Evolutionary conservation across 768 basidiomycete genomes (phyloP), one percentile per base, ranked within the genome.

Genomic region (Phaffia tasmanica): DNA sequence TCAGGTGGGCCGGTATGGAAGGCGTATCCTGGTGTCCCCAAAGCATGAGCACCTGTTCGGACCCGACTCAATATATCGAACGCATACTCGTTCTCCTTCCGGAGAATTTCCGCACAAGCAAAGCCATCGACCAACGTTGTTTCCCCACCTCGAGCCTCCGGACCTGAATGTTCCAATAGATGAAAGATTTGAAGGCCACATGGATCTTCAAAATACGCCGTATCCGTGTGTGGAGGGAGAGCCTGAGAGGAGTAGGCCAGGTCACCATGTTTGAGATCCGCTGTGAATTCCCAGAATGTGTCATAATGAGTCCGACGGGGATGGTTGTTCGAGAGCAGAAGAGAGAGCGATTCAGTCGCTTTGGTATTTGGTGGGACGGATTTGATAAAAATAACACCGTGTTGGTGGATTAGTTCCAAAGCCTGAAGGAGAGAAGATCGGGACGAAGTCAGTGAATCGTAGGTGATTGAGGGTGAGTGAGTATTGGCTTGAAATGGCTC

Each of bases 111-210:
- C 1, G 94, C 93, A 63, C 85, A 86, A 74, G 93, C 87, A 80
- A 95, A 95, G 29, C 90, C 93, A 73, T 99, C 94, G 18, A 97
- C 90, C 53, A 98, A 85, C n/a, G 97, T 81, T 3, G 89, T 89
- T 3, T 85, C 81, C 19, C 94, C 94, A 1, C 94, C 94, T 18
- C 81, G 80, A 23, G 91, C 91, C 1, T 84, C 83, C 49, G 2
- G 85, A 84, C 59, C 48, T 0, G 74, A 72, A 61, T 77, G 78
- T 0, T 87, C 88, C 48, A 97, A 84, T 54, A 97, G 81, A 76
- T 99, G 95, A 79, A 98, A 97, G 56, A 95, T 79, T 72, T 99
- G 95, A 16, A 98, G 79, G n/a, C 94, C 93, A 65, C 87, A 87
- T 3, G 94, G 93, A 75, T 97, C 89, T 29, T 87, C 87, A 81